Evolutionary conservation across 1,139 yeast genomes (phyloP).

Genomic region (Hansenula sp.): DNA sequence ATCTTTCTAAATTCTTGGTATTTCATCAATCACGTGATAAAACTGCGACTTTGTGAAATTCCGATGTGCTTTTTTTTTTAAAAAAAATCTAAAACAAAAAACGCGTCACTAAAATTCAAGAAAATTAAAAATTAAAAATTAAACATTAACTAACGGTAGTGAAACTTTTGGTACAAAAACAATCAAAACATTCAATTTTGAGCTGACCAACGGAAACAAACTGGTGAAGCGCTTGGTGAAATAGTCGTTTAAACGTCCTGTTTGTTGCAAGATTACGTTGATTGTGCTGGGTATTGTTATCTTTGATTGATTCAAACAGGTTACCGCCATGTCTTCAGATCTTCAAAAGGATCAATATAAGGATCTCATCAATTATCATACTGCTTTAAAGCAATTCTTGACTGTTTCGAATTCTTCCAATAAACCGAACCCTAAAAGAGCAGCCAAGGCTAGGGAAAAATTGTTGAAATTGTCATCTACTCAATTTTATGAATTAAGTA

Average conservation of each 20-base stretch:
- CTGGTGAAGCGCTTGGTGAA: too few relatives aligned
- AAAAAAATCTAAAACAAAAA: not conserved
- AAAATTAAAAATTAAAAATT: not conserved
- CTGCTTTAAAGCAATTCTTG: slow-evolving; percentile 20
- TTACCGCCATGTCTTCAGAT: not conserved
- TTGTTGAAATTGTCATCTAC: slow-evolving; percentile 72
- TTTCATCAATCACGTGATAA: too few relatives aligned
- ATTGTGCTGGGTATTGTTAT: too few relatives aligned
- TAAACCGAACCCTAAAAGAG: slow-evolving; percentile 43
- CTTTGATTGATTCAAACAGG: too few relatives aligned
- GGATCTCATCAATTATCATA: slow-evolving; percentile 17
- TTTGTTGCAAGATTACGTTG: too few relatives aligned
- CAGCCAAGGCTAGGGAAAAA: slow-evolving; percentile 81
- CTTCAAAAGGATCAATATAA: slow-evolving; percentile 8
- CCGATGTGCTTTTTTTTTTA: slow-evolving; percentile 2
- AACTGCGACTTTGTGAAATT: too few relatives aligned
- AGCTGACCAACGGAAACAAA: too few relatives aligned
- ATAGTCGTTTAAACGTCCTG: too few relatives aligned
- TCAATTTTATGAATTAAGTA: slow-evolving; percentile 86
- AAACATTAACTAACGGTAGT: too few relatives aligned
- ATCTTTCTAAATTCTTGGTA: too few relatives aligned
- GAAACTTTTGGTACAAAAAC: too few relatives aligned
- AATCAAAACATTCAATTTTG: too few relatives aligned
- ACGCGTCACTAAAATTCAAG: not conserved
- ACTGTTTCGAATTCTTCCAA: slow-evolving; percentile 16